Evolutionary conservation across 306 rosid species (phyloP).

Genomic region (Mimosa bimucronata): DNA sequence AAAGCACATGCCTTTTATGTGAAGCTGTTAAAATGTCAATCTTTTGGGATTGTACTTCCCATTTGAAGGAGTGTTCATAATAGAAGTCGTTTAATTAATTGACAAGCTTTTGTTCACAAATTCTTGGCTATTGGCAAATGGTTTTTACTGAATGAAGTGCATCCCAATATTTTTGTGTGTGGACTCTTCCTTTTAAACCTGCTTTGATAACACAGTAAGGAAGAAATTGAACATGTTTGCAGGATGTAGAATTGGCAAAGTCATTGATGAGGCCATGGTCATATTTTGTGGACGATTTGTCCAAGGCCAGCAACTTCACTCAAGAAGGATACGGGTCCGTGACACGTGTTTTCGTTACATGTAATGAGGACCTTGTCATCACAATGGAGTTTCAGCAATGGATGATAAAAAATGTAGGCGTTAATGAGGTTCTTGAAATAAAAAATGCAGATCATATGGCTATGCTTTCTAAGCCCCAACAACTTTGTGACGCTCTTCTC

Average conservation of each 20-base stretch:
- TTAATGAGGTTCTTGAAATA: constrained; percentile 54
- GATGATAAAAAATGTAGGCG: constrained; percentile 44
- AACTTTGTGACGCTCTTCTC: constrained; percentile 45
- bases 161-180: too few relatives aligned
- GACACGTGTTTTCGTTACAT: constrained; percentile 37
- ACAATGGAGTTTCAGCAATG: constrained; percentile 45
- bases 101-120: too few relatives aligned
- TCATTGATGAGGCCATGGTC: constrained; percentile 46
- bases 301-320: constrained; percentile 38
- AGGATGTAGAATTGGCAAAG: constrained; percentile 63
- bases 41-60: too few relatives aligned
- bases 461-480: constrained; percentile 49
- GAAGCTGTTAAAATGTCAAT: too few relatives aligned
- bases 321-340: constrained; percentile 52
- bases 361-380: constrained; percentile 42
- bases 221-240: not conserved
- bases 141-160: too few relatives aligned
- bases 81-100: too few relatives aligned
- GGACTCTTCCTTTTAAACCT: too few relatives aligned
- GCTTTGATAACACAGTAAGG: too few relatives aligned
- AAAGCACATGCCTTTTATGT: too few relatives aligned
- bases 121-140: too few relatives aligned
- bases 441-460: constrained; percentile 57
- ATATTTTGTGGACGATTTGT: constrained; percentile 47
- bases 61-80: too few relatives aligned